These are phyloP conservation scores for Cladosporium halotolerans DNA, from an alignment of 2,329 filamentous ascomycete genomes.

Conservation along the genomic window DNA sequence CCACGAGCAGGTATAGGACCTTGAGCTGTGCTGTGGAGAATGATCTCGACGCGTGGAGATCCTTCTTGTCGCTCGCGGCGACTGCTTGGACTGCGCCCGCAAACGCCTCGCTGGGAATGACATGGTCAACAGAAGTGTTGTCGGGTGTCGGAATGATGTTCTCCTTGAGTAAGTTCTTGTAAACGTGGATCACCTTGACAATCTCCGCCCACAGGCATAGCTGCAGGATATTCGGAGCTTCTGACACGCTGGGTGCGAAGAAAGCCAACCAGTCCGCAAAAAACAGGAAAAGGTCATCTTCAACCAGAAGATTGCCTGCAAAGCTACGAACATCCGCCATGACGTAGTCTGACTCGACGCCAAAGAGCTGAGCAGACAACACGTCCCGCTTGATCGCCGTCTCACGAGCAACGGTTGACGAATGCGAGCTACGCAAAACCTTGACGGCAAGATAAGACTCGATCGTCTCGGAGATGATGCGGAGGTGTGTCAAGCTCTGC, in stretches of 20 bases:
- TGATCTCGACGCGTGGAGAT: not conserved
- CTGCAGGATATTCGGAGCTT: constrained; percentile 57
- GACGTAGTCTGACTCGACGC: constrained; percentile 19
- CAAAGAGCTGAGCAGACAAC: constrained; percentile 27
- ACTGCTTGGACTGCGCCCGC: constrained; percentile 2
- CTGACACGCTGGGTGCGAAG: constrained; percentile 23
- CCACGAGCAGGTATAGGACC: constrained; percentile 42
- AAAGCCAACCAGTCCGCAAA: constrained; percentile 55
- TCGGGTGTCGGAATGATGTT: constrained; percentile 2
- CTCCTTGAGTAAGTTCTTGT: constrained; percentile 29
- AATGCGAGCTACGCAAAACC: constrained; percentile 48
- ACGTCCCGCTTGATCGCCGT: constrained; percentile 28
- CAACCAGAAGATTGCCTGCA: constrained; percentile 47
- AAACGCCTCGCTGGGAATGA: constrained; percentile 18
- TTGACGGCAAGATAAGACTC: constrained; percentile 77
- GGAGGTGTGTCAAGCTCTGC: constrained; percentile 76
- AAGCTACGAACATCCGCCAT: constrained; percentile 19
- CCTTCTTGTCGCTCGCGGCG: not conserved
- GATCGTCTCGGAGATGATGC: constrained; percentile 81
- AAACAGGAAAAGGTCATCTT: constrained; percentile 70
- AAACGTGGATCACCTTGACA: constrained; percentile 66
- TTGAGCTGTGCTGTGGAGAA: constrained; percentile 19
- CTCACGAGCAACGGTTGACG: constrained; percentile 1
- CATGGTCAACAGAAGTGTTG: constrained; percentile 17
- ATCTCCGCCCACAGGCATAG: constrained; percentile 89